Evolutionary conservation across 306 rosid species (phyloP), one percentile per base, ranked within the genome.

Genomic region (Inga leiocalycina): DNA sequence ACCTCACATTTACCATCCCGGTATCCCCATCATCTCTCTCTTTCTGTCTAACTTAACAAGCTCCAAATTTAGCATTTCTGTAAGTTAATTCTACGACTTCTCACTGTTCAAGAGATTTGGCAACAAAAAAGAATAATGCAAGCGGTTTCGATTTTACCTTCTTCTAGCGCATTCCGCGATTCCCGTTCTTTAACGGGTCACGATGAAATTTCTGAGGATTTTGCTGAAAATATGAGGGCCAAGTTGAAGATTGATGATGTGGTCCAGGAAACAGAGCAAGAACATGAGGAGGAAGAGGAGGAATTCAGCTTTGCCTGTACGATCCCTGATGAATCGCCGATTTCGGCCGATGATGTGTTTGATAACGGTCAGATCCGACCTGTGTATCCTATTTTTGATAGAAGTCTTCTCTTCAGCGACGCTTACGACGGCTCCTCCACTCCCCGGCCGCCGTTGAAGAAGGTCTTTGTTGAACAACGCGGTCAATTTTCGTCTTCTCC

Each of bases 341-440:
- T 83, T 24, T 81, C 81, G 32, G 97, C 94, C 0, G 92, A 91
- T 45, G 93, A 92, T 12, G 75, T 81, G 16, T 94, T 94, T 77
- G 69, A 65, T 0, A 69, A 91, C 87, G 97, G 94, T 12, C 85
- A 82, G 86, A 90, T 93, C 70, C 89, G 91, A 2, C 85, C 91
- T 16, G 43, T 80, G 3, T 88, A 35, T 2, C 88, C 89, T 8
- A 27, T 79, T 10, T 91, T 91, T 34, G 79, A 90, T 30, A 80
- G 56, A 57, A 80, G 75, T 76, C 83, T 85, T 16, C 76, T 86
- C 41, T 81, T 81, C 37, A 10, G 71, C 1, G 77, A 56, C 27
- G 57, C 10, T 3, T 44, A 64, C 14, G 79, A 83, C 19, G 75
- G 51, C 1, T 34, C 77, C 2, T 45, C 79, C 49, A 11, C 83